Evolutionary conservation across 768 basidiomycete species (phyloP), one percentile per base, ranked within the genome.

Genomic region (Boletus pseudopeckii): DNA sequence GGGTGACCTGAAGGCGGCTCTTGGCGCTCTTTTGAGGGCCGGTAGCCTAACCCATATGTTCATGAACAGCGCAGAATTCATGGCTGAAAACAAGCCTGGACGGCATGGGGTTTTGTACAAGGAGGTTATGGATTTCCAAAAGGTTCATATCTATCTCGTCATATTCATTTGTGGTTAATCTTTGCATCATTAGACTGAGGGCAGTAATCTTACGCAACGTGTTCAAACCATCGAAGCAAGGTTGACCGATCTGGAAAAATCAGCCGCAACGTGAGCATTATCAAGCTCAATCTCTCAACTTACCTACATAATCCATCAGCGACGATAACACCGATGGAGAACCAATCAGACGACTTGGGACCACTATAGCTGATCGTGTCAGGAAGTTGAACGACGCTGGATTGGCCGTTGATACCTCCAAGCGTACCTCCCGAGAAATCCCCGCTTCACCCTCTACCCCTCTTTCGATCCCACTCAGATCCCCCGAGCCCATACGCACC

Each of bases 361-460:
- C 77, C 7, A 85, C 82, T 46, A 90, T 96, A 54, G 87, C 88
- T 24, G 92, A 92, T 72, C 81, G 93, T 46, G 78, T 93, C 72
- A 83, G 80, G 59, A 83, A 87, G 15, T 71, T 96, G 18, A 80
- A 86, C 64, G 83, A 82, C 54, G 84, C 81, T 44, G 93, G 93
- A 1, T 70, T 94, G 64, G 74, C 78, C 11, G 77, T 84, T 17
- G 75, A 78, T 26, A 73, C 78, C 15, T 70, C 78, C 13, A 88
- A 87, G 66, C 79, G 82, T 36, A 65, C 78, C 46, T 82, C 85
- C 40, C 82, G 80, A 54, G 83, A 85, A 60, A 54, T 77, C 10
- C 64, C 78, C 34, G 68, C 69, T 46, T 59, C 72, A 30, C 74
- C 79, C 34, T 74, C 66, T 14, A 57, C 45, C 48, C 62, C 59